Evolutionary conservation across 140 eudicot genomes (phyloP), one percentile per base, ranked within the genome.

Genomic region (Bidens hawaiensis): DNA sequence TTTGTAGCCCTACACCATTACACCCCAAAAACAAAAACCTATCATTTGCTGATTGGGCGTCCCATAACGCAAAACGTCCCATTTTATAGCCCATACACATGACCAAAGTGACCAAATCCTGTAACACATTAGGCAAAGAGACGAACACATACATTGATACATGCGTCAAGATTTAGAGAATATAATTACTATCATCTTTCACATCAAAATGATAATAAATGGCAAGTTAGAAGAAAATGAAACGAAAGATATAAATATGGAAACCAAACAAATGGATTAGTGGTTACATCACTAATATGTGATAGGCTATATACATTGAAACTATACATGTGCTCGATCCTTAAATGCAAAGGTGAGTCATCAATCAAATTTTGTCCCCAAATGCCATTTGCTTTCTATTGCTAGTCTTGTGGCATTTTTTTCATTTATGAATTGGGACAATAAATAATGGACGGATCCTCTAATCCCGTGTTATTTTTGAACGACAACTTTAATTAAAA

Each of bases 301-400:
- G 13, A 51, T 27, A 63, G 41, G 56, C 1, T 5, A 3, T 27
- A 47, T 14, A 31, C 26, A 16, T 15, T 70, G 52, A 1, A 52
- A 53, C 65, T 18, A 31, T 13, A 33, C 75, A 49, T 60, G 67
- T 60, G 51, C 16, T 23, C 52, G 13, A 26, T 27, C 40, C 59
- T 52, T 19, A 52, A 12, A 23, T 54, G 61, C 67, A 69, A 59
- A 69, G 69, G 45, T 70, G 76, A 70, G 19, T 70, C 76, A 70
- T 50, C 63, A 18, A 17, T 40, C 30, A 49, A 36, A 34, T 17
- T 60, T 31, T 66, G 53, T 66, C 50, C 46, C n/a, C 16, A 21
- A 57, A 19, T 30, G 28, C 49, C 53, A 52, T 41, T 57, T 69
- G 59, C 38, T 47, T 26, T 45, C 41, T 16, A 34, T 66, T 22